Evolutionary conservation across 2,329 filamentous ascomycete genomes (phyloP), one percentile per base, ranked within the genome.

Genomic region (Trichophyton mentagrophytes): DNA sequence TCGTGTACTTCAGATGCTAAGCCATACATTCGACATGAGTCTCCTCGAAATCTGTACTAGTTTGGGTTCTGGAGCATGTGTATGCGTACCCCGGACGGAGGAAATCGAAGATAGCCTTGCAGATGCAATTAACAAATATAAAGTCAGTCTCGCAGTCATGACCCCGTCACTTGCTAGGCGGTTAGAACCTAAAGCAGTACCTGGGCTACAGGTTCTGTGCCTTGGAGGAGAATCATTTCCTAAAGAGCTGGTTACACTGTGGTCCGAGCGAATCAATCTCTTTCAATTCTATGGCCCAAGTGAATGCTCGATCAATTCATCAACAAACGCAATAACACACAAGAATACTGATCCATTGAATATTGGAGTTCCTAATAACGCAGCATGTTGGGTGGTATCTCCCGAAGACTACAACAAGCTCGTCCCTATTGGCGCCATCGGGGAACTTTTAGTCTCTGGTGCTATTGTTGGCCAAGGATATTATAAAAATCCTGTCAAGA

Each of bases 141-240:
- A 74, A 4, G 75, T 77, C 20, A 77, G 73, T 20, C 78, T 74
- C 76, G 76, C 74, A 1, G 79, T 81, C 66, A 76, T 84, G 69
- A 78, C 76, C 0, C 75, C 75, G 0, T 75, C 73, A 0, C 49
- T 76, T 0, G 72, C 72, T 0, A 60, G 62, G 15, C 63, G 61
- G 1, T 62, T 78, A 2, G 61, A 70, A 8, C 68, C 70, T 1
- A 59, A 63, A 3, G 67, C 72, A 3, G 73, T 69, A 58, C 69
- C 67, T 2, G 61, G 64, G 6, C 62, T 76, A 3, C 67, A 67
- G n/a, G 65, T 61, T 49, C 57, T 77, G 5, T 73, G 73, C 60
- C 62, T 77, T 4, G 74, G 71, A 1, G 73, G 74, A 0, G 74
- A 76, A 64, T 59, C 69, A 0, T 69, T 76, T 9, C 65, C 69